phyloP scores from a whole-genome alignment of 305 asterid genomes.

The Fraxinus nigra region DNA sequence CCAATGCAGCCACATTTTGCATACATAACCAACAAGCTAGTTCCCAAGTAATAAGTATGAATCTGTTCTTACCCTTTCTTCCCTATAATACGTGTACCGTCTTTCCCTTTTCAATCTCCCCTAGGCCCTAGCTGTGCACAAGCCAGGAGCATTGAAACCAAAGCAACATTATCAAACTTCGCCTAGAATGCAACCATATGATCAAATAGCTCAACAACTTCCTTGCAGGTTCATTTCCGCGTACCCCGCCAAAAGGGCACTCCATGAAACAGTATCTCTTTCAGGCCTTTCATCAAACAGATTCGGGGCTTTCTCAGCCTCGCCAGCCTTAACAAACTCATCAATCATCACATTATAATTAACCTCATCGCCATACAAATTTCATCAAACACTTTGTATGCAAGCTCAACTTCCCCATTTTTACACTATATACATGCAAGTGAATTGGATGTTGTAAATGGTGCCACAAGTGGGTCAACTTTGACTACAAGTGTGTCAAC shows the following conservation, averaged over 20 bases:
- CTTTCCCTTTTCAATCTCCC: conserved; percentile 61
- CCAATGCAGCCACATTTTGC: conserved; percentile 74
- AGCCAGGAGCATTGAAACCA: conserved; percentile 70
- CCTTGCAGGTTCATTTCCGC: conserved; percentile 47
- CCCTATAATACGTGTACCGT: conserved; percentile 37
- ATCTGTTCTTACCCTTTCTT: conserved; percentile 33
- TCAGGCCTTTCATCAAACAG: conserved; percentile 60
- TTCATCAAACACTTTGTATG: conserved; percentile 23
- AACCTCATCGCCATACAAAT: no score
- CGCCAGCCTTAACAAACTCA: conserved; percentile 61
- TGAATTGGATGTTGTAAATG: no score
- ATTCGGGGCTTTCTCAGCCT: conserved; percentile 41
- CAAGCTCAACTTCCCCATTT: conserved; percentile 34
- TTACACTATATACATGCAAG: conserved; percentile 42
- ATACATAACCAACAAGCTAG: conserved; percentile 74
- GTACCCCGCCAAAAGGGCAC: conserved; percentile 64
- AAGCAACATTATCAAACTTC: conserved; percentile 46
- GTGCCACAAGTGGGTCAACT: no score
- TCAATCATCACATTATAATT: conserved; percentile 48
- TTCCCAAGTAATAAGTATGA: conserved; percentile 40
- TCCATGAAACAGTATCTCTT: conserved; percentile 63
- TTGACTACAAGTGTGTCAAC: no score
- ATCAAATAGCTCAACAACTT: conserved; percentile 60
- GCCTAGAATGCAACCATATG: conserved; percentile 37
- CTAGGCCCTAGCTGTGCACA: conserved; percentile 71